phyloP scores from a whole-genome alignment of 257 asterid genomes.

The Rauvolfia tetraphylla region DNA sequence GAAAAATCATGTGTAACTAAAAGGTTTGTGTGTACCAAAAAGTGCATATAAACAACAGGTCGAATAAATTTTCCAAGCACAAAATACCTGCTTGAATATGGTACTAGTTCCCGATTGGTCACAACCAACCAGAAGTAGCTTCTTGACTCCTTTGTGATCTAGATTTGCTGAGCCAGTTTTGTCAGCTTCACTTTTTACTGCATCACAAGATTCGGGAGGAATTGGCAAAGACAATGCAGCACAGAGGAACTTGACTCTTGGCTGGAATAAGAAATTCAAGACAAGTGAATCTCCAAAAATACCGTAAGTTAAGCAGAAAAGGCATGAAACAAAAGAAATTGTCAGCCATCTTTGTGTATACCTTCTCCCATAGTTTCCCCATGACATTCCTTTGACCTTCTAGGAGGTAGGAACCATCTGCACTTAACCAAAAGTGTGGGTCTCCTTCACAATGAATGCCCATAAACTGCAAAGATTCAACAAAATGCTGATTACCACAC shows the following conservation, averaged over 20 bases:
- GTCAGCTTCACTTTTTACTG: constrained; percentile 22
- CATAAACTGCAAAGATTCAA: constrained; percentile 44
- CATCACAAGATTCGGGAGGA: constrained; percentile 51
- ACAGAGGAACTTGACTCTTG: constrained; percentile 53
- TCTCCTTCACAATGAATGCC: constrained; percentile 64
- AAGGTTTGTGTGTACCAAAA: too few species aligned
- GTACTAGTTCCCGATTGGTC: constrained; percentile 91
- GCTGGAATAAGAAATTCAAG: constrained; percentile 36
- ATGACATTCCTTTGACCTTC: constrained; percentile 75
- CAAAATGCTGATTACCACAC: constrained; percentile 19
- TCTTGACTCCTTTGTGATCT: constrained; percentile 33
- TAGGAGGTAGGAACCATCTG: constrained; percentile 59
- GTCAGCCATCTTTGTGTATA: constrained; percentile 18
- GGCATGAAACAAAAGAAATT: constrained; percentile 7
- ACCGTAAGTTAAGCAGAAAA: not conserved
- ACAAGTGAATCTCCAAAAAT: constrained; percentile 1
- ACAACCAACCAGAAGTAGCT: constrained; percentile 70
- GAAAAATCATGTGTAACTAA: too few species aligned
- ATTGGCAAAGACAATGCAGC: constrained; percentile 67
- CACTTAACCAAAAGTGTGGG: constrained; percentile 67
- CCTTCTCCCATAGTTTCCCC: constrained; percentile 87
- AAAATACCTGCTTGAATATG: constrained; percentile 79
- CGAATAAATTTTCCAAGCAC: not conserved
- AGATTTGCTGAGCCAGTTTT: constrained; percentile 18
- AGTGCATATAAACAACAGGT: not conserved